Base-by-base conservation (phyloP, 306 rosid genomes). In the Trichosanthes cucumerina region DNA sequence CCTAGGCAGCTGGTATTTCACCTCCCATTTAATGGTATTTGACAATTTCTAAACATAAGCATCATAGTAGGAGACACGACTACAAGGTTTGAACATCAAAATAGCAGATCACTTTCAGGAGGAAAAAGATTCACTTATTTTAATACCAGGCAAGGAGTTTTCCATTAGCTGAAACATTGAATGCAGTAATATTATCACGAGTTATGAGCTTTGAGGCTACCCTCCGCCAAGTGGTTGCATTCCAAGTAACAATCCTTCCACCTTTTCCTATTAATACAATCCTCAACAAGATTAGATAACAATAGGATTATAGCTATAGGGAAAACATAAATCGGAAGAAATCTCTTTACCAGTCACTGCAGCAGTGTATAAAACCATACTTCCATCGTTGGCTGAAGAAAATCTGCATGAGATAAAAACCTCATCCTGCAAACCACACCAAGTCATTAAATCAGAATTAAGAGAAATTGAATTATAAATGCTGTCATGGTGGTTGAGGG, bases 101-200 rank as follows among this genome's bases (percentile, higher is more conserved):
- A 50, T 50, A 52, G 21, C 62, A 74, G 47, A 53, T 76, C 53
- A 66, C 26, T 76, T 56, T 41, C 69, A 76, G 21, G 68, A 76
- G 41, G 13, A 57, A 76, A 58, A 43, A 77, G 41, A 18, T 19
- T 4, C 26, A 19, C 14, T 53, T 57, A 23, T 43, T 58, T 77
- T 81, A 71, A 80, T 90, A 95, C 99, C 99, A 95, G 69, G 97
- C 95, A 81, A 95, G 87, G 82, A 88, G 85, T 79, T 86, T 91
- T 50, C 97, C 99, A 75, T 89, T 93, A 76, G 92, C 82, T n/a
- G 99, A 95, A 85, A 87, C 90, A 88, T 82, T 91, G 36, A 92
- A 87, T 43, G 97, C 86, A 23, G 83, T 84, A 72, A 95, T 88
- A 73, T 83, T 53, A 80, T 92, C 97, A 31, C 93, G 89, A 46